Percentiles rank a stretch among this genome's conserved stretches.
These are phyloP conservation scores for Yarrowia keelungensis DNA, from an alignment of 805 yeast genomes.

Conservation along the genomic window DNA sequence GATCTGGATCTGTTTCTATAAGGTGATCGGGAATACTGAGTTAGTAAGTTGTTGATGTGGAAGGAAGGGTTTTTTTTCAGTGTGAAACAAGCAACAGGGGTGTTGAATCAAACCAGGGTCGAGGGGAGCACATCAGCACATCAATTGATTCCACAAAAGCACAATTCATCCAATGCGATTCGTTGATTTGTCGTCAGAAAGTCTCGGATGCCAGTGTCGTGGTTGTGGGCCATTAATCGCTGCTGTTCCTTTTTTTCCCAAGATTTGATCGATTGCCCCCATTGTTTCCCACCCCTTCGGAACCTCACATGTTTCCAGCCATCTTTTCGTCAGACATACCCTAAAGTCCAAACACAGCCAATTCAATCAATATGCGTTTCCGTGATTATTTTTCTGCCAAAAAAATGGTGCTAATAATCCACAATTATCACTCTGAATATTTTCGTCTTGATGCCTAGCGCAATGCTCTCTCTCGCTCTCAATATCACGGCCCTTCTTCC, in stretches of 20 bases:
- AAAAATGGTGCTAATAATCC: slow-evolving; percentile 19
- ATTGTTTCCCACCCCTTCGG: not conserved
- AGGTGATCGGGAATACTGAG: slow-evolving; percentile 38
- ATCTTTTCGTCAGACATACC: slow-evolving; percentile 16
- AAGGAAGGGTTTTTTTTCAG: not conserved
- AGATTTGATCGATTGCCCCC: not conserved
- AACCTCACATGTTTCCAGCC: slow-evolving; percentile 3
- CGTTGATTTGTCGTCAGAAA: too few relatives aligned
- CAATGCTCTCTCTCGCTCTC: slow-evolving; percentile 39
- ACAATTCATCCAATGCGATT: too few relatives aligned
- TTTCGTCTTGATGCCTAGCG: slow-evolving; percentile 27
- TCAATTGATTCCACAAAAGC: too few relatives aligned
- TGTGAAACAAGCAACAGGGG: too few relatives aligned
- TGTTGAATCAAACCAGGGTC: too few relatives aligned
- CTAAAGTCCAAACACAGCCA: slow-evolving; percentile 36
- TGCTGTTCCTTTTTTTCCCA: too few relatives aligned
- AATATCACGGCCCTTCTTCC: slow-evolving; percentile 39
- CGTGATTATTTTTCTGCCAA: slow-evolving; percentile 26
- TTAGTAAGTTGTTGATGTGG: slow-evolving; percentile 3
- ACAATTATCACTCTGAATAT: slow-evolving; percentile 25
- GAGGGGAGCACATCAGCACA: too few relatives aligned
- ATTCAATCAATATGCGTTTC: slow-evolving; percentile 34
- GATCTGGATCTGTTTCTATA: slow-evolving; percentile 38
- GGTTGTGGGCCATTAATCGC: not conserved
- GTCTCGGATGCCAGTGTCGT: too few relatives aligned